Conservation (phyloP, 108 stramenopile genomes). For the Bacterosira constricta region DNA sequence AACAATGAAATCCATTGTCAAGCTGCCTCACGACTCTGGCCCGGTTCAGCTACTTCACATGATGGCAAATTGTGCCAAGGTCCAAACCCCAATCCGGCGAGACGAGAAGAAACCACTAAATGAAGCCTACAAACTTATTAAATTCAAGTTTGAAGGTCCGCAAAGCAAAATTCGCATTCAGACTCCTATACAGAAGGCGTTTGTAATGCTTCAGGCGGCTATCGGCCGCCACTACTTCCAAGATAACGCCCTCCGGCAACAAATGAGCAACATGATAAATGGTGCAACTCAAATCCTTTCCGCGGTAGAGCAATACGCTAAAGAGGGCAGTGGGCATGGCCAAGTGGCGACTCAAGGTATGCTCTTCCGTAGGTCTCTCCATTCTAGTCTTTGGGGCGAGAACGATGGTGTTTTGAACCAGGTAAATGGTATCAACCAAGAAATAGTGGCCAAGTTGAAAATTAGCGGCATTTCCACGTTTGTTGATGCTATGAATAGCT, state of each 20-base stretch:
- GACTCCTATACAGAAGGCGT: conserved; percentile 75
- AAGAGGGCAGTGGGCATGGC: conserved; percentile 65
- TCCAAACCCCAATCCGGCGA: conserved; percentile 74
- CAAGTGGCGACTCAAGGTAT: conserved; percentile 62
- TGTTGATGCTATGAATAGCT: conserved; percentile 62
- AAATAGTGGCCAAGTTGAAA: conserved; percentile 50
- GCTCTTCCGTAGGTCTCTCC: conserved; percentile 62
- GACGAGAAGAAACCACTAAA: conserved; percentile 82
- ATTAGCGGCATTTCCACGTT: conserved; percentile 66
- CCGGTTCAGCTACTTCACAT: conserved; percentile 66
- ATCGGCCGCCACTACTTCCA: conserved; percentile 68
- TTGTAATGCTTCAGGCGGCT: conserved; percentile 81
- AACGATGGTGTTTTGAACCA: conserved; percentile 81
- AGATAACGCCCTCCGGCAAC: conserved; percentile 68
- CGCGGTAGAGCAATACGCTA: conserved; percentile 77
- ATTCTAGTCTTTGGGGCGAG: conserved; percentile 66
- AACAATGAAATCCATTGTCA: conserved; percentile 69
- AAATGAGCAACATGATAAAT: conserved; percentile 66
- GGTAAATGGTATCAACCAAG: conserved; percentile 66
- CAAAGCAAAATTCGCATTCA: conserved; percentile 80
- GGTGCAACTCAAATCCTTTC: conserved; percentile 68
- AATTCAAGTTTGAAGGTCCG: conserved; percentile 76
- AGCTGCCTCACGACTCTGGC: conserved; percentile 63
- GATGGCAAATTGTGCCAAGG: conserved; percentile 59
- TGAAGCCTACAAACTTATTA: conserved; percentile 74